These are phyloP conservation scores for Chytriomyces hyalinus DNA, from an alignment of 192 early-diverging fungal genomes.

Conservation along the genomic window DNA sequence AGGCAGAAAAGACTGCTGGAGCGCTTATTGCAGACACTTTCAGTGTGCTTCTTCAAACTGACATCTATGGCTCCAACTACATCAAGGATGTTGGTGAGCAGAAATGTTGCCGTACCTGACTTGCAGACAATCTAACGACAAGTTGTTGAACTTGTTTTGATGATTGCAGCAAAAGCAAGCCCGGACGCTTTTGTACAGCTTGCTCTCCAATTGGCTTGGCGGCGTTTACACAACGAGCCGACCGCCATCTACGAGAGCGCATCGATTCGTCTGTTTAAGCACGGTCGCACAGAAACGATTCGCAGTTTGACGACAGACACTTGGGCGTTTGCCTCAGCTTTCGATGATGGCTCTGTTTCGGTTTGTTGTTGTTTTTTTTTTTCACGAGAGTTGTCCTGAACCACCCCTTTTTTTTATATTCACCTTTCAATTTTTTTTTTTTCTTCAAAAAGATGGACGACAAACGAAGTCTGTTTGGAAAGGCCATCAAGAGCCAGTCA, in stretches of 20 bases:
- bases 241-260: conserved; percentile 62
- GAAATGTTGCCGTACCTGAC: background rate
- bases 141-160: background rate
- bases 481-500: conserved; percentile 61
- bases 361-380: conserved; percentile 37
- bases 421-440: background rate
- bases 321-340: conserved; percentile 74
- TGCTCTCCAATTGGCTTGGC: conserved; percentile 85
- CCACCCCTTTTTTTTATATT: background rate
- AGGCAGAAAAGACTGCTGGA: conserved; percentile 67
- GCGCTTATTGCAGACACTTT: conserved; percentile 68
- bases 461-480: conserved; percentile 49
- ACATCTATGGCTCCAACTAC: conserved; percentile 80
- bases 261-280: conserved; percentile 59
- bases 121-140: background rate
- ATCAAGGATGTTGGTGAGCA: conserved; percentile 73
- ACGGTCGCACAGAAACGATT: conserved; percentile 93
- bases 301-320: conserved; percentile 79
- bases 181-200: conserved; percentile 94
- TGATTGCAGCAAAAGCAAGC: conserved; percentile 69
- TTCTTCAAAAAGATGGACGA: conserved; percentile 48
- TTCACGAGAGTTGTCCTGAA: background rate
- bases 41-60: conserved; percentile 70
- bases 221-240: conserved; percentile 68
- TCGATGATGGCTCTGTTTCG: conserved; percentile 71